Percentiles rank a stretch among this genome's conserved stretches.
phyloP scores from a whole-genome alignment of 2,329 filamentous ascomycete genomes.

The Sclerotinia nivalis region DNA sequence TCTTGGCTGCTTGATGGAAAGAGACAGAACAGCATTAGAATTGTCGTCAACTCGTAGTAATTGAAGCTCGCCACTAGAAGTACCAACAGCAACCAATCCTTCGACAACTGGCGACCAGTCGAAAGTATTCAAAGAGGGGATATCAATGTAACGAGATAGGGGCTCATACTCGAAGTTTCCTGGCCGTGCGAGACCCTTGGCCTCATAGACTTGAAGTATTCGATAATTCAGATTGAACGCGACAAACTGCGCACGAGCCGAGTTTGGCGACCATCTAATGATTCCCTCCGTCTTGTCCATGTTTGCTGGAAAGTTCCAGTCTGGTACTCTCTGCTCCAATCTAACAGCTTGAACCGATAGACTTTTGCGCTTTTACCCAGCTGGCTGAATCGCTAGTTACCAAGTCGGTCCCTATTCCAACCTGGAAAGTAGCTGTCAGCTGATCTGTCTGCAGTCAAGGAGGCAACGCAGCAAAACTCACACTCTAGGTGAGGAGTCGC shows the following conservation, averaged over 20 bases:
- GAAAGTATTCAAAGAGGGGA: constrained; percentile 64
- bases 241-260: constrained; percentile 59
- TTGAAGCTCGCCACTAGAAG: constrained; percentile 72
- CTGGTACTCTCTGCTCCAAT: not conserved
- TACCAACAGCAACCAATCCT: constrained; percentile 73
- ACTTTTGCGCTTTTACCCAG: not conserved
- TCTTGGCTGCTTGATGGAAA: constrained; percentile 72
- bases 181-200: constrained; percentile 54
- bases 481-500: not conserved
- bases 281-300: constrained; percentile 48
- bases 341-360: not conserved
- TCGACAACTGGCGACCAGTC: constrained; percentile 65
- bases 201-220: constrained; percentile 63
- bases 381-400: not conserved
- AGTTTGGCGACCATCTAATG: constrained; percentile 66
- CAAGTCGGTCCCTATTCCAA: not conserved
- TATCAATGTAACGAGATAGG: constrained; percentile 60
- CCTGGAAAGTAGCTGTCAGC: constrained; percentile 10
- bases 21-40: constrained; percentile 63
- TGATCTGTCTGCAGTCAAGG: constrained; percentile 3
- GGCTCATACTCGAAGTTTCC: constrained; percentile 59
- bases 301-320: not conserved
- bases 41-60: constrained; percentile 72
- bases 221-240: constrained; percentile 66
- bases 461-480: not conserved